Evolutionary conservation across 371 early-diverging fungal genomes (phyloP).

Genomic region (Mucor velutinosus): DNA sequence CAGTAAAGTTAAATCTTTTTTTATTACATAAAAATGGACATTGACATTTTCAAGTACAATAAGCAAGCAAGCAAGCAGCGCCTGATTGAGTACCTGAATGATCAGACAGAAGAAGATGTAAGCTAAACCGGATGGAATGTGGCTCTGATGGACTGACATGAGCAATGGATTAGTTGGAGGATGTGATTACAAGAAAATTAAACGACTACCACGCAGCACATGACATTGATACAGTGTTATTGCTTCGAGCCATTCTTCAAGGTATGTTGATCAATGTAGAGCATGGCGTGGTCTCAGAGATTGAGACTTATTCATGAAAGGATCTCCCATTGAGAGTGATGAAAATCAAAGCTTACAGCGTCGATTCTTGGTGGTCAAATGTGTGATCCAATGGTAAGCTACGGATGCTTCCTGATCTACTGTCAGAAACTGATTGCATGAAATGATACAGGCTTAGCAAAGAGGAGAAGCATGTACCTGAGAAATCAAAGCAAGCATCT

Average conservation of each 20-base stretch:
- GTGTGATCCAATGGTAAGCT: slow-evolving; percentile 40
- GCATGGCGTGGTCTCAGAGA: not conserved
- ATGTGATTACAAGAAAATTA: slow-evolving; percentile 12
- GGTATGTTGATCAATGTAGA: slow-evolving; percentile 22
- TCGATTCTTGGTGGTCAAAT: slow-evolving; percentile 35
- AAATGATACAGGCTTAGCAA: slow-evolving; percentile 6
- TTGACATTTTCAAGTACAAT: slow-evolving; percentile 25
- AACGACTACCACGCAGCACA: slow-evolving; percentile 15
- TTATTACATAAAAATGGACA: slow-evolving; percentile 20
- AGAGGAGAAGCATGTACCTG: slow-evolving; percentile 22
- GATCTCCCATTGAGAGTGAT: slow-evolving; percentile 40
- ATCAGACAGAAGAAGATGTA: slow-evolving; percentile 13
- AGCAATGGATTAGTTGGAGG: not conserved
- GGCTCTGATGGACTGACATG: not conserved
- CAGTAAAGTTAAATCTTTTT: not conserved
- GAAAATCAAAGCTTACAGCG: slow-evolving; percentile 21
- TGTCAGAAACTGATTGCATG: not conserved
- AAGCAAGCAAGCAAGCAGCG: slow-evolving; percentile 19
- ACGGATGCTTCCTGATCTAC: not conserved
- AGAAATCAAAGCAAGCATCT: slow-evolving; percentile 25
- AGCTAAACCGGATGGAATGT: not conserved
- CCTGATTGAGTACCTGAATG: slow-evolving; percentile 19
- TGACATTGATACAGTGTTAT: slow-evolving; percentile 39
- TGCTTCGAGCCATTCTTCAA: slow-evolving; percentile 47
- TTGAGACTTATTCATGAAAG: slow-evolving; percentile 31